A percentile compares a stretch with the other conserved stretches of the same genome.
phyloP scores from a whole-genome alignment of 257 asterid genomes.

The Solanum sejunctum region DNA sequence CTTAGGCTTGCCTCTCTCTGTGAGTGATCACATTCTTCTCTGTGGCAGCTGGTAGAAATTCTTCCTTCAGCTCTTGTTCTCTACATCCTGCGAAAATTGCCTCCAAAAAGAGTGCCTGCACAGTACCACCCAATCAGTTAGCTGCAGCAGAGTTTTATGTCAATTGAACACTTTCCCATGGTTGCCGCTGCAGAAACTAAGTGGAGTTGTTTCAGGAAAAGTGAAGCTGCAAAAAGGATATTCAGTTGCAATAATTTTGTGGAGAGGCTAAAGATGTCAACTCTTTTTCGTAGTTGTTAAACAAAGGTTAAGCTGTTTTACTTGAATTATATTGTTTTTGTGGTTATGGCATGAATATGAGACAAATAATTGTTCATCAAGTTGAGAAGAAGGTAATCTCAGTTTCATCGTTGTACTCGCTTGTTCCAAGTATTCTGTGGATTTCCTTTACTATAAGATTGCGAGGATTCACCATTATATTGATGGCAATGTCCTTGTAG shows the following conservation, averaged over 20 bases:
- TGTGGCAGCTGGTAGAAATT: conserved; percentile 46
- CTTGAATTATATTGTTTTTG: neutral
- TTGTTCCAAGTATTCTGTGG: neutral
- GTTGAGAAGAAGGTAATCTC: neutral
- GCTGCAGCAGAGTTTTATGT: neutral
- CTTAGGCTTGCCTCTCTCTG: neutral
- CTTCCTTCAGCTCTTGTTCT: conserved; percentile 73
- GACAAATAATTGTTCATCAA: neutral
- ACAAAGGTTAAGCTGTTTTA: neutral
- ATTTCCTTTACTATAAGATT: neutral
- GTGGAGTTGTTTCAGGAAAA: neutral
- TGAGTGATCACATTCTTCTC: neutral
- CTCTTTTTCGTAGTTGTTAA: neutral
- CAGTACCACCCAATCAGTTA: conserved; percentile 54
- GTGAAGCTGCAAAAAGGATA: neutral
- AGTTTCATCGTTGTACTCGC: neutral
- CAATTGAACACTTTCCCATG: neutral
- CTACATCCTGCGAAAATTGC: conserved; percentile 59
- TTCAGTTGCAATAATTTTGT: neutral
- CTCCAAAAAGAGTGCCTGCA: conserved; percentile 45
- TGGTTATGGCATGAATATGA: neutral
- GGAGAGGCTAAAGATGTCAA: neutral
- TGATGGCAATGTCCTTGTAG: neutral
- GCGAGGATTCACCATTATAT: neutral
- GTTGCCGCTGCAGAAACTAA: neutral